Conservation (phyloP, 176 grass and related monocot genomes). For the Lolium perenne region DNA sequence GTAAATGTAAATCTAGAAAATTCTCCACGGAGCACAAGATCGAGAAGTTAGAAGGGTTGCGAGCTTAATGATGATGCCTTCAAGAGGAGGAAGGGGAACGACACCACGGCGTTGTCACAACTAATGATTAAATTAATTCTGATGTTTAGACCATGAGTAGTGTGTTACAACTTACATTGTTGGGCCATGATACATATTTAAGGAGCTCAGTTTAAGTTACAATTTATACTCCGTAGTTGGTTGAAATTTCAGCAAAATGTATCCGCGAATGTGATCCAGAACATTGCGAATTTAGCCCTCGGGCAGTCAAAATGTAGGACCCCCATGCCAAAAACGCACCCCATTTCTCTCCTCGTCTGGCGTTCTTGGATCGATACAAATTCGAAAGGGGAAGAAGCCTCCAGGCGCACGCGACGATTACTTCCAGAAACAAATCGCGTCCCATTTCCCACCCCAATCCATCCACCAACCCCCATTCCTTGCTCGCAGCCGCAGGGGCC, state of each 20-base stretch:
- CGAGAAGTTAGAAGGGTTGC: no score
- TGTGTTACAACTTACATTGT: no score
- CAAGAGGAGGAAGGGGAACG: no score
- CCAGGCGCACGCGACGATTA: constrained; percentile 40
- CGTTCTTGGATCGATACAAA: constrained; percentile 30
- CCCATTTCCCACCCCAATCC: not conserved
- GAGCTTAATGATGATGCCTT: no score
- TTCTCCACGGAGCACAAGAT: no score
- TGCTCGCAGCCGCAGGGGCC: not conserved
- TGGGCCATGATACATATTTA: no score
- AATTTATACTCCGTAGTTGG: no score
- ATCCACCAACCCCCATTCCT: not conserved
- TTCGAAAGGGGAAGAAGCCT: constrained; percentile 19
- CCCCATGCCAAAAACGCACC: constrained; percentile 26
- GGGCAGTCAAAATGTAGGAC: not conserved
- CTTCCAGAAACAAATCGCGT: constrained; percentile 21
- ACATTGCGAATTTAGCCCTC: constrained; percentile 6
- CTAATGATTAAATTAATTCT: no score
- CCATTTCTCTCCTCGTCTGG: not conserved
- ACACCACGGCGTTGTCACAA: no score
- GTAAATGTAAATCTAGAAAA: no score
- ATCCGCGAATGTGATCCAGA: not conserved
- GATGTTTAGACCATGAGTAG: no score
- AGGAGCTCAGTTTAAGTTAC: no score
- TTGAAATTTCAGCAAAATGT: not conserved